phyloP scores from a whole-genome alignment of 768 basidiomycete species.

The button mushroom (Agaricus bisporus) region DNA sequence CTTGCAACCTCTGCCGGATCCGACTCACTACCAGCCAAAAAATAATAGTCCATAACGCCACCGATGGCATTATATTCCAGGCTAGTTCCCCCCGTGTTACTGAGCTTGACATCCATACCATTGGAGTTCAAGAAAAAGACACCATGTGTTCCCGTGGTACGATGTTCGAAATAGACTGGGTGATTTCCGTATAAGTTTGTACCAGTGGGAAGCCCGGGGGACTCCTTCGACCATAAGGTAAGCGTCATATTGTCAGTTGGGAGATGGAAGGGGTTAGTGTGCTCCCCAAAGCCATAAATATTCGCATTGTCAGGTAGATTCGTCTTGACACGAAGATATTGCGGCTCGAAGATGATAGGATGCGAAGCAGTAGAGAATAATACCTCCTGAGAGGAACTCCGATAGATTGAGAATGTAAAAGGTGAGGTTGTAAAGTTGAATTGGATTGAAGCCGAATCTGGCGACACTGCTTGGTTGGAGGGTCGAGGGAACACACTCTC shows the following conservation, averaged over 20 bases:
- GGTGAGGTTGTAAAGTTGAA: constrained; percentile 60
- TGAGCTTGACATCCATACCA: constrained; percentile 74
- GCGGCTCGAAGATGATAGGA: constrained; percentile 68
- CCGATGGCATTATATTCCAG: constrained; percentile 77
- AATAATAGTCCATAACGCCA: constrained; percentile 74
- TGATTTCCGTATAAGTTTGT: constrained; percentile 71
- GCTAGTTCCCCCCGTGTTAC: constrained; percentile 30
- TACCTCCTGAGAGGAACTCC: constrained; percentile 41
- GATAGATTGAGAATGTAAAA: constrained; percentile 55
- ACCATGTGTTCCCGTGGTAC: constrained; percentile 59
- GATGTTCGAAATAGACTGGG: constrained; percentile 69
- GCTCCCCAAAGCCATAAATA: constrained; percentile 77
- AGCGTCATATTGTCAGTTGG: constrained; percentile 38
- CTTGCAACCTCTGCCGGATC: constrained; percentile 52
- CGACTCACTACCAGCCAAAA: constrained; percentile 59
- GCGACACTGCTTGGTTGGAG: constrained; percentile 19
- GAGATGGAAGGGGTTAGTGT: constrained; percentile 63
- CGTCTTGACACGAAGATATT: constrained; percentile 71
- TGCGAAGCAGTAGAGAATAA: constrained; percentile 57
- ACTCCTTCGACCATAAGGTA: constrained; percentile 62
- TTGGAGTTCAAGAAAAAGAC: constrained; percentile 66
- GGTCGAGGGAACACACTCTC: constrained; percentile 57
- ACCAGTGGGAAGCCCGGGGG: constrained; percentile 48
- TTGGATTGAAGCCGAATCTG: constrained; percentile 35
- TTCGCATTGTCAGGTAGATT: constrained; percentile 53